Evolutionary conservation across 2,329 filamentous ascomycete genomes (phyloP).

Genomic region (Apiospora sp.): DNA sequence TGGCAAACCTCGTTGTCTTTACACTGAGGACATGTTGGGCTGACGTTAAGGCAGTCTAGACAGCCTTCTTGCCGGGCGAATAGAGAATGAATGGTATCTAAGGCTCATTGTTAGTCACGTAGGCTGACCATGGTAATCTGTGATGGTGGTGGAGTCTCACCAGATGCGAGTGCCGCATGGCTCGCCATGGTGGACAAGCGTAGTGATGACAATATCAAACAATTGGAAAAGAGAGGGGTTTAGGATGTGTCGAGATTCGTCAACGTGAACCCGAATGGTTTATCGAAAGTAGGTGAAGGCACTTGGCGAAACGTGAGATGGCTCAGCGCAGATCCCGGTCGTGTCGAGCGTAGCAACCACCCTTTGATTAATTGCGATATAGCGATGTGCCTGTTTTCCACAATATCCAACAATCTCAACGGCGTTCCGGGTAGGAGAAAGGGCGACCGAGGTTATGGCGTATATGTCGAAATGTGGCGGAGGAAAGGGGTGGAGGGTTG

Average conservation of each 20-base stretch:
- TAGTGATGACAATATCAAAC: neutral
- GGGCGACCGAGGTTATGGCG: constrained; percentile 15
- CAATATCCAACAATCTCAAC: neutral
- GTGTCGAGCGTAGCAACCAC: neutral
- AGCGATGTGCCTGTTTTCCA: neutral
- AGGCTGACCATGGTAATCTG: neutral
- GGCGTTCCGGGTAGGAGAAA: neutral
- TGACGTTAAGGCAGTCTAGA: constrained; percentile 11
- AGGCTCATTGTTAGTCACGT: neutral
- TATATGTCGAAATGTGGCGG: neutral
- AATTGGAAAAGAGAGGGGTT: neutral
- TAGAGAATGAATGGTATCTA: constrained; percentile 9
- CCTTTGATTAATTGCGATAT: neutral
- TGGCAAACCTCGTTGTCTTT: constrained; percentile 51
- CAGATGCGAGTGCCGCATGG: constrained; percentile 25
- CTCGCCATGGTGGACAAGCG: constrained; percentile 25
- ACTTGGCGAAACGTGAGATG: constrained; percentile 12
- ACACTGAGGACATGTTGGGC: constrained; percentile 16
- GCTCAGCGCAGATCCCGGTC: constrained; percentile 11
- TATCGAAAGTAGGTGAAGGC: neutral
- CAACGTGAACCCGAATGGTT: neutral
- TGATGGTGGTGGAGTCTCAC: constrained; percentile 15
- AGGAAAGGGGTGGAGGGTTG: constrained; percentile 1
- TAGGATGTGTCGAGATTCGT: neutral
- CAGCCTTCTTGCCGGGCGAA: constrained; percentile 18